Base-by-base conservation (phyloP, 176 grass and related monocot genomes). In the Avena eriantha region DNA sequence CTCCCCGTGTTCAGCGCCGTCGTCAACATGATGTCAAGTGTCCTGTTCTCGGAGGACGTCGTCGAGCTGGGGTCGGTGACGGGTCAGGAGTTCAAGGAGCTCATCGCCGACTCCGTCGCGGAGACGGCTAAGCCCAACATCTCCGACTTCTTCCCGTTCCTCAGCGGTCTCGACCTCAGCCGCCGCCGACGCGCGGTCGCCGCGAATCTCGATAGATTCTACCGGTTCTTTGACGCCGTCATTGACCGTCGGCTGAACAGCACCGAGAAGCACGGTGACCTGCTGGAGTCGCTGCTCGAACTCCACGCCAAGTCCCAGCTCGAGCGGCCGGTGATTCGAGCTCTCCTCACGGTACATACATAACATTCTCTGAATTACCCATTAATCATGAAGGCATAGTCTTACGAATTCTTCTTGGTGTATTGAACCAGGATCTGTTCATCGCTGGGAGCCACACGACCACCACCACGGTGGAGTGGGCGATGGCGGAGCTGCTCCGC, bases 401-500 rank as follows among this genome's bases (percentile, higher is more conserved):
- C 15, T 54, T 54, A 4, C 16, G 4, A 21, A 67, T n/a, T 81
- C 19, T 12, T 33, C 10, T 51, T n/a, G 61, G 19, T 68, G 41
- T 33, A 8, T 48, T 68, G 26, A 69, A 51, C 17, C 46, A 82
- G 80, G 80, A 82, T 82, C 55, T 93, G 17, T 90, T 90, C 57
- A 80, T 68, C 5, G 84, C 87, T 16, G 91, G 87, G 22, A 90
- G 79, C 31, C 80, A 87, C 23, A 87, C 87, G 9, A 87, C 59
- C 3, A 81, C 80, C 41, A 67, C 84, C 51, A 78, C 63, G 31
- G 74, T 90, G 71, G 85, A 90, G 23, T 93, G 88, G 88, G 33
- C 77, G 50, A 90, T 89, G 87, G 69, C 74, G 1, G 84, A 93
- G 80, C 91, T 93, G 41, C 84, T 93, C 36, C 84, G 77, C 51